Percentiles rank a stretch among this genome's conserved stretches.
Evolutionary conservation across 1,284 basidiomycete species (phyloP).

Genomic region (Rhodotorula sp.): DNA sequence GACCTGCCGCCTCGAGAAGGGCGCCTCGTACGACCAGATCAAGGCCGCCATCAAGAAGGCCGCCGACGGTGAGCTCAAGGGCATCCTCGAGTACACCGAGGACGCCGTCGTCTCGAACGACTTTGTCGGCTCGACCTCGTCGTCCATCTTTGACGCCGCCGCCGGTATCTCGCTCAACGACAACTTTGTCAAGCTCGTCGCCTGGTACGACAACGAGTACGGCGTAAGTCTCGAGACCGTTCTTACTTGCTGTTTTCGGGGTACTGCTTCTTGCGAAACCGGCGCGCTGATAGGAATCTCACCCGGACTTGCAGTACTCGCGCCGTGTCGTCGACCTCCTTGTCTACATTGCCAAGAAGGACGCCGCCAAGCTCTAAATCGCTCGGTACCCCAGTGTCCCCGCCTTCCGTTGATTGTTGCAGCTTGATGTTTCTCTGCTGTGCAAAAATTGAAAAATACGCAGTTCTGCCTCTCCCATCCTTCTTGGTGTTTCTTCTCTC

Average conservation of each 20-base stretch:
- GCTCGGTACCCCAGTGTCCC: background rate
- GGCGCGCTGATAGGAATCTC: too few species aligned
- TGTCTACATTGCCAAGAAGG: constrained; percentile 67
- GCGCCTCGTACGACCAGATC: constrained; percentile 84
- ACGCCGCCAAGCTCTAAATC: constrained; percentile 38
- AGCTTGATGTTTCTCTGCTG: background rate
- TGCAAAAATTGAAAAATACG: constrained; percentile 1
- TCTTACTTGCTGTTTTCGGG: background rate
- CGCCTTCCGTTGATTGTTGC: background rate
- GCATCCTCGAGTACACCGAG: constrained; percentile 92
- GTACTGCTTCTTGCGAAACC: too few species aligned
- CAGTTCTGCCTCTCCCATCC: background rate
- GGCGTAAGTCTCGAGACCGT: constrained; percentile 65
- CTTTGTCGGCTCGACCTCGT: constrained; percentile 70
- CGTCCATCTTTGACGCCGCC: constrained; percentile 66
- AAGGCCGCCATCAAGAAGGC: constrained; percentile 84
- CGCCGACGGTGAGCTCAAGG: constrained; percentile 67
- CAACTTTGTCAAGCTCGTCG: constrained; percentile 42
- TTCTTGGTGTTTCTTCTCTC: too few species aligned
- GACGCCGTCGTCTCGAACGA: constrained; percentile 93
- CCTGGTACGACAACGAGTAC: constrained; percentile 50
- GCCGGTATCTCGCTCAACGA: constrained; percentile 91
- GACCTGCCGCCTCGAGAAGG: constrained; percentile 88
- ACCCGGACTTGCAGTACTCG: constrained; percentile 65
- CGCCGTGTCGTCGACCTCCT: constrained; percentile 90